Conservation (phyloP, 169 alveolate genomes). For the Plasmodium adleri region DNA sequence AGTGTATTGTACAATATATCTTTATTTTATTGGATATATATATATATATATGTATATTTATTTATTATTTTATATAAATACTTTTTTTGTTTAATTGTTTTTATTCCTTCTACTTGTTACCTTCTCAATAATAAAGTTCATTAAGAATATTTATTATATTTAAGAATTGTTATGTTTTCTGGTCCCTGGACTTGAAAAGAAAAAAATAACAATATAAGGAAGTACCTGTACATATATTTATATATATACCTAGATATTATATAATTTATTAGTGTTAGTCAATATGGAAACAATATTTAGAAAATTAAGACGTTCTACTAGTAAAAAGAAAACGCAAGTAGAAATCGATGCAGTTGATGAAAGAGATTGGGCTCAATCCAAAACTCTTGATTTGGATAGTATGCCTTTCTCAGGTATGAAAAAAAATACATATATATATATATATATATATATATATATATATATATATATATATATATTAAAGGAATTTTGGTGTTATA, state of each 20-base stretch:
- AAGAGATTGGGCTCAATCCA: conserved; percentile 60
- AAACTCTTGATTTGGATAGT: conserved; percentile 67
- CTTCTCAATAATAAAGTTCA: too few species aligned
- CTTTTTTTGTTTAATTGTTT: too few species aligned
- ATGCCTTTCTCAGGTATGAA: not conserved
- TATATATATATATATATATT: not conserved
- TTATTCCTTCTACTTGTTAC: too few species aligned
- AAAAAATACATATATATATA: not conserved
- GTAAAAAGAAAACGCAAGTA: conserved; percentile 28
- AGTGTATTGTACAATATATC: too few species aligned
- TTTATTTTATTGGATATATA: too few species aligned
- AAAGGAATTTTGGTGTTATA: not conserved
- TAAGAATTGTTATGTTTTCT: too few species aligned
- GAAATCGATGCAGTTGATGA: conserved; percentile 65
- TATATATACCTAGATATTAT: not conserved
- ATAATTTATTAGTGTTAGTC: not conserved
- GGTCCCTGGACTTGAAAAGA: too few species aligned
- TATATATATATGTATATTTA: too few species aligned
- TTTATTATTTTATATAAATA: too few species aligned
- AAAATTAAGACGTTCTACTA: conserved; percentile 58
- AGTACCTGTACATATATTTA: not conserved
- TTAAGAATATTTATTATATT: too few species aligned
- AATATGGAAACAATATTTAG: conserved; percentile 71
- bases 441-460: not conserved
- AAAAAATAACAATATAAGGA: not conserved